Evolutionary conservation across 2,329 filamentous ascomycete genomes (phyloP), one percentile per base, ranked within the genome.

Genomic region (Phyllosticta ampelicida): DNA sequence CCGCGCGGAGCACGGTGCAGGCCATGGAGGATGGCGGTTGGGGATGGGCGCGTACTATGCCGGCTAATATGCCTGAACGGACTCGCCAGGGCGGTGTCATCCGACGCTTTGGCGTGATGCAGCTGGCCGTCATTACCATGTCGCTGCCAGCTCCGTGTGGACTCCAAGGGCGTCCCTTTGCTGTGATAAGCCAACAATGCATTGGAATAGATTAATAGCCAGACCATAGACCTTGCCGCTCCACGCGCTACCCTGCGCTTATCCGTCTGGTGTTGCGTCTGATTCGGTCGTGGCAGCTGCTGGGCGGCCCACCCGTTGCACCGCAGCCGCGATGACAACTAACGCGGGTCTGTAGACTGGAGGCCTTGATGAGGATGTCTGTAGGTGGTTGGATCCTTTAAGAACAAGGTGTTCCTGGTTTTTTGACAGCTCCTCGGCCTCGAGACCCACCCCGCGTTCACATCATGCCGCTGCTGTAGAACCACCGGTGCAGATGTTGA

Each of bases 391-490:
- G 36, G 36, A n/a, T 44, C 13, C 13, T 44, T 44, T 44, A 44
- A 44, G 36, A 44, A 44, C 36, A 44, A 44, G 36, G 36, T 44
- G 36, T 44, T 44, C 36, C 36, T 44, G 36, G 36, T 18, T 44
- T 44, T 44, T 44, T 44, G 36, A 44, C 36, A 18, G 36, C 36
- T 44, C 36, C n/a, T 44, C 36, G 11, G n/a, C 36, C 36, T 44
- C n/a, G 11, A 28, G 55, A 53, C 55, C 55, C 55, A 58, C 56
- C 28, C 51, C 56, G 51, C 50, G 48, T 54, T 52, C 51, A 54
- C 52, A 20, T 44, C 53, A 21, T 10, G 20, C 51, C n/a, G 23
- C 56, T 58, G 56, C n/a, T 20, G 56, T 58, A 58, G 20, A 51
- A 58, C 56, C 51, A 44, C 11, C 30, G 19, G 5, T 51, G 56